These are phyloP conservation scores for Hansenula lynferdii DNA, from an alignment of 1,139 yeast genomes.

Conservation along the genomic window DNA sequence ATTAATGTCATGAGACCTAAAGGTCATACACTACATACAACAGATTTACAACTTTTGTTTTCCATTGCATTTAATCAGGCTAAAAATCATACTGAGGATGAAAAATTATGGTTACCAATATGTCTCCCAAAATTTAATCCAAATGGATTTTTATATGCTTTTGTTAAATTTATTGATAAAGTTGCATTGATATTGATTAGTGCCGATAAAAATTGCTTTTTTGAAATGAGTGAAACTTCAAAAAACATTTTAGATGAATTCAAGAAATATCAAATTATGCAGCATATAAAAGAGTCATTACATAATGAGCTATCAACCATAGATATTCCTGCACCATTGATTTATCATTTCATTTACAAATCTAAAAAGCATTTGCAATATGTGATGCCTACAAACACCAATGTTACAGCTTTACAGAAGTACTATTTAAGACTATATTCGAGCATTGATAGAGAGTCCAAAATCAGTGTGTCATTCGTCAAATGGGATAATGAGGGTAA, in stretches of 20 bases:
- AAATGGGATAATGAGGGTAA: conserved; percentile 29
- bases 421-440: conserved; percentile 19
- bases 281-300: conserved; percentile 33
- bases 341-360: conserved; percentile 80
- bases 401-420: conserved; percentile 9
- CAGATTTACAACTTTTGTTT: conserved; percentile 60
- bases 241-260: conserved; percentile 44
- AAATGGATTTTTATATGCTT: conserved; percentile 81
- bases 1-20: conserved; percentile 60
- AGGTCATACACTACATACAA: conserved; percentile 63
- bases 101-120: conserved; percentile 90
- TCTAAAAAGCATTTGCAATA: conserved; percentile 59
- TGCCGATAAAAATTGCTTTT: conserved; percentile 81
- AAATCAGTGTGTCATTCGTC: conserved; percentile 23
- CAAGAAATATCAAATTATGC: conserved; percentile 28
- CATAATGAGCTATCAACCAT: conserved; percentile 38
- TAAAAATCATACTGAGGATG: conserved; percentile 31
- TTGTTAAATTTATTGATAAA: conserved; percentile 55
- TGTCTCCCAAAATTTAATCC: conserved; percentile 90
- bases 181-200: conserved; percentile 69
- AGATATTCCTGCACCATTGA: conserved; percentile 55
- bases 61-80: conserved; percentile 51
- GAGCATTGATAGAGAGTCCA: conserved; percentile 11
- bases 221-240: conserved; percentile 61
- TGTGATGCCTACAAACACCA: conserved; percentile 30